Evolutionary conservation across 305 asterid genomes (phyloP).

Genomic region (Salvia sclarea): DNA sequence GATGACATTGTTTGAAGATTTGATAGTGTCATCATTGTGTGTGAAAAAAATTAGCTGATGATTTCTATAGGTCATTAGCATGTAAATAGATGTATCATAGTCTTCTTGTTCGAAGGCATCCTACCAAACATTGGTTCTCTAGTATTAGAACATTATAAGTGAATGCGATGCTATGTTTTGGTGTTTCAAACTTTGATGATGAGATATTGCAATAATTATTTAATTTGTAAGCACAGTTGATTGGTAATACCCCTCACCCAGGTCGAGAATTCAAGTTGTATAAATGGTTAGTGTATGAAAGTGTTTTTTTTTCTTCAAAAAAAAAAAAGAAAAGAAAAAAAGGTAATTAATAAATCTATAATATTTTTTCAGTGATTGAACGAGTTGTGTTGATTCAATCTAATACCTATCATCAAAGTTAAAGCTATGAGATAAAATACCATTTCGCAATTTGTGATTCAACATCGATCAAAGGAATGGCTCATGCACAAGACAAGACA

Average conservation of each 20-base stretch:
- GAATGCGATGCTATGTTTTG: neutral
- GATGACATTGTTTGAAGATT: neutral
- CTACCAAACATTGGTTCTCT: neutral
- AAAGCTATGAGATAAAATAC: too few relatives aligned
- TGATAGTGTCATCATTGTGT: constrained; percentile 16
- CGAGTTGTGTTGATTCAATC: neutral
- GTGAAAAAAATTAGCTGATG: constrained; percentile 20
- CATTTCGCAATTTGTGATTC: neutral
- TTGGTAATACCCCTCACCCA: too few relatives aligned
- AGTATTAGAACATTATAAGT: neutral
- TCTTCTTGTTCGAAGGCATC: constrained; percentile 7
- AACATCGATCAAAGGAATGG: neutral
- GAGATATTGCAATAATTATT: neutral
- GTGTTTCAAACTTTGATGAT: neutral
- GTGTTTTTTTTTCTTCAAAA: too few relatives aligned
- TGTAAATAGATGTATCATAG: constrained; percentile 22
- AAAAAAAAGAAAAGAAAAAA: too few relatives aligned
- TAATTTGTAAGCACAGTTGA: too few relatives aligned
- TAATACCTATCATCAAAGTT: neutral
- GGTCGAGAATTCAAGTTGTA: too few relatives aligned
- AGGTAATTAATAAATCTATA: too few relatives aligned
- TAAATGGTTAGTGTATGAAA: too few relatives aligned
- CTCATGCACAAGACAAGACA: neutral
- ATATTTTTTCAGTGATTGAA: neutral
- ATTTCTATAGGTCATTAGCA: constrained; percentile 26